These are phyloP conservation scores for Obba rivulosa DNA, from an alignment of 768 basidiomycete species.

Conservation along the genomic window DNA sequence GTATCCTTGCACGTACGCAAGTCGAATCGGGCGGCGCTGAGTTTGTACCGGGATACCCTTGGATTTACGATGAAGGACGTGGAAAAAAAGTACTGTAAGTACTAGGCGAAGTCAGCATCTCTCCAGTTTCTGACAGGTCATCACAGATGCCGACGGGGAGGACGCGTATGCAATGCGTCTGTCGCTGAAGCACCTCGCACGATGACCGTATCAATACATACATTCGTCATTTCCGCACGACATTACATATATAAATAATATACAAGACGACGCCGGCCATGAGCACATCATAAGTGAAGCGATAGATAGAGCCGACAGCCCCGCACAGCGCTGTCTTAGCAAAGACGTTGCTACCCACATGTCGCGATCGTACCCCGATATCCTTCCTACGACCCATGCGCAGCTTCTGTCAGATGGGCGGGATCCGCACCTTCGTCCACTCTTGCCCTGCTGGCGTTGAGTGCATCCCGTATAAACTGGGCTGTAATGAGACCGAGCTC, in stretches of 20 bases:
- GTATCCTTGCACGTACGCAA: slow-evolving; percentile 91
- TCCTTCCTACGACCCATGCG: too few relatives aligned
- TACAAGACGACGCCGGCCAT: too few relatives aligned
- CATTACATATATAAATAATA: neutral
- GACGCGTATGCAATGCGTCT: slow-evolving; percentile 92
- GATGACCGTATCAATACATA: slow-evolving; percentile 4
- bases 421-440: neutral
- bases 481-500: slow-evolving; percentile 69
- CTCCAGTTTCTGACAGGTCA: slow-evolving; percentile 4
- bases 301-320: neutral
- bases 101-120: neutral
- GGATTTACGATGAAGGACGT: slow-evolving; percentile 85
- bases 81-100: slow-evolving; percentile 89
- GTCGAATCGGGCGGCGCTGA: slow-evolving; percentile 90
- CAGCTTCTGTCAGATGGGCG: neutral
- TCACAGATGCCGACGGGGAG: slow-evolving; percentile 86
- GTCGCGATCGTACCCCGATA: too few relatives aligned
- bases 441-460: slow-evolving; percentile 19
- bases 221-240: neutral
- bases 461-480: slow-evolving; percentile 53
- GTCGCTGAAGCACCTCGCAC: slow-evolving; percentile 36
- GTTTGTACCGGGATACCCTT: slow-evolving; percentile 81
- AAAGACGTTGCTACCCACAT: too few relatives aligned
- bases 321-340: too few relatives aligned
- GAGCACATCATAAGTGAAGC: neutral